Conservation (phyloP, 1,284 basidiomycete species). For the Pseudozyma hubeiensis region DNA sequence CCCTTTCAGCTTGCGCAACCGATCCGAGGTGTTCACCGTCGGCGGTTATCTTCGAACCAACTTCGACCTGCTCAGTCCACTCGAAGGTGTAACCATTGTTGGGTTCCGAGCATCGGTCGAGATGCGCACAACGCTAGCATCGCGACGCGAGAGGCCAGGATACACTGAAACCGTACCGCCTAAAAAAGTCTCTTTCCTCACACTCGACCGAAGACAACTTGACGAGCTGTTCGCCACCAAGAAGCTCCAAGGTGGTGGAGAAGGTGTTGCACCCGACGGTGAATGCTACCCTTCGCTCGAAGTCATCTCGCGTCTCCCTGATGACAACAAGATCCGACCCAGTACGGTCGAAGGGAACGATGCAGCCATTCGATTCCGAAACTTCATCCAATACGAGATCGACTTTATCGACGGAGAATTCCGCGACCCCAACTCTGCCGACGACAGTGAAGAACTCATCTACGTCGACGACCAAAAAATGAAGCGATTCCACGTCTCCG, state of each 20-base stretch:
- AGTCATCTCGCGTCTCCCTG: conserved; percentile 21
- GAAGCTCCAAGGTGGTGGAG: conserved; percentile 17
- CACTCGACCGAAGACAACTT: conserved; percentile 19
- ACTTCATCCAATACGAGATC: conserved; percentile 36
- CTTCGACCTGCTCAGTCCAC: conserved; percentile 29
- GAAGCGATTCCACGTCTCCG: conserved; percentile 37
- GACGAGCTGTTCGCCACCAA: conserved; percentile 16
- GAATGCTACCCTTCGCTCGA: conserved; percentile 28
- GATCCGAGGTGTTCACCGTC: conserved; percentile 34
- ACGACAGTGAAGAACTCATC: conserved; percentile 15
- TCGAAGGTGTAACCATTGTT: conserved; percentile 21
- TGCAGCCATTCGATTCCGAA: conserved; percentile 31
- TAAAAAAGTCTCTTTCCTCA: conserved; percentile 23
- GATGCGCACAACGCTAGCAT: conserved; percentile 15
- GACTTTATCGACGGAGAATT: conserved; percentile 44
- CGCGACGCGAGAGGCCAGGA: conserved; percentile 15
- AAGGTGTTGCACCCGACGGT: conserved; percentile 19
- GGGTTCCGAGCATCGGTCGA: conserved; percentile 20
- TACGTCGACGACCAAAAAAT: conserved; percentile 35
- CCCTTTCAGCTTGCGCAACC: conserved; percentile 19
- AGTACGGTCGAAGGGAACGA: conserved; percentile 32
- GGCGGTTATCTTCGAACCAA: conserved; percentile 37
- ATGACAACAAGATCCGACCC: conserved; percentile 35
- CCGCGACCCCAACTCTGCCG: background rate
- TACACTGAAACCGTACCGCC: conserved; percentile 20